These are phyloP conservation scores for Veloporphyrellus conicus DNA, from an alignment of 1,284 basidiomycete genomes.

Conservation along the genomic window DNA sequence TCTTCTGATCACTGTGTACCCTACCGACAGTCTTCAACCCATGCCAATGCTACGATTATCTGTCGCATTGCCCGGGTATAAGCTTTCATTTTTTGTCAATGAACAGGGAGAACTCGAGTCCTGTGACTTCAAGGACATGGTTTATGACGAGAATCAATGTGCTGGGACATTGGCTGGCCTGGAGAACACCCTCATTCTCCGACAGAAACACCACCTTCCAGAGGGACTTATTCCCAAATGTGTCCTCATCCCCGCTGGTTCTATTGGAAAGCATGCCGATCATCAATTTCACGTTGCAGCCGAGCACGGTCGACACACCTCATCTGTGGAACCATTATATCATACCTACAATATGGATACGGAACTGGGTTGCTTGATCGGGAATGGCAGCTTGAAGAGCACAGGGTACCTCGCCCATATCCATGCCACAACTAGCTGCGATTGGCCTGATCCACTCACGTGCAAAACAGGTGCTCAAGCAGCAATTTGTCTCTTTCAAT, in stretches of 20 bases:
- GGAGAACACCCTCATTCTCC: constrained; percentile 38
- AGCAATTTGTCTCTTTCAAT: constrained; percentile 37
- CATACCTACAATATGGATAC: constrained; percentile 38
- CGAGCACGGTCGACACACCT: too few species aligned
- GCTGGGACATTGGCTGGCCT: constrained; percentile 27
- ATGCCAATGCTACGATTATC: neutral
- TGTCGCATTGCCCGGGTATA: neutral
- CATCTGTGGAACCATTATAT: neutral
- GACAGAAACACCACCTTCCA: constrained; percentile 10
- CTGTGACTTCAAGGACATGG: too few species aligned
- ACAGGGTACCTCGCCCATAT: constrained; percentile 38
- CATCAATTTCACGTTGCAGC: neutral
- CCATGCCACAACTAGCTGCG: constrained; percentile 30
- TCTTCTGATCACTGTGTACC: neutral
- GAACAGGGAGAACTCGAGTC: neutral
- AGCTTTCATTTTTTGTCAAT: neutral
- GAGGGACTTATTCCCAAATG: constrained; percentile 14
- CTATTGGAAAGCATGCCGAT: accelerated
- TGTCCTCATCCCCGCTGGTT: too few species aligned
- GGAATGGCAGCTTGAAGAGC: constrained; percentile 30
- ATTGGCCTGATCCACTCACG: constrained; percentile 24
- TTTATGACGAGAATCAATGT: neutral
- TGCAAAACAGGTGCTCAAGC: constrained; percentile 42
- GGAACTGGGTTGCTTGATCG: constrained; percentile 36
- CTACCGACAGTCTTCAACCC: neutral